These are phyloP conservation scores for Asterophora parasitica DNA, from an alignment of 768 basidiomycete species.

Conservation along the genomic window DNA sequence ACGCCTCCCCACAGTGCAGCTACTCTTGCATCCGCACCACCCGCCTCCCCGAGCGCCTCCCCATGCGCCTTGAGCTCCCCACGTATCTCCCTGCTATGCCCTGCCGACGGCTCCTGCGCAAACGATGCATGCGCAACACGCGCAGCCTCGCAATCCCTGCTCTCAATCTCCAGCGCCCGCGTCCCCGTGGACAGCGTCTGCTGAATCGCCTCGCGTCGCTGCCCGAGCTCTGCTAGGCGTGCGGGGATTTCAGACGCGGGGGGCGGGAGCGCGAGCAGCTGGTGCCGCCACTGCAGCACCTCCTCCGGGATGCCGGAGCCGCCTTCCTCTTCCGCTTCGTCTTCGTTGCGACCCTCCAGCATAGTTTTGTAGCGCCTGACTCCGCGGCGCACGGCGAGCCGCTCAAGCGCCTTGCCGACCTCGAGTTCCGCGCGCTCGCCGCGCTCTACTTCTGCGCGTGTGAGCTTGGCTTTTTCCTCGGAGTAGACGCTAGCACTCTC, in stretches of 20 bases:
- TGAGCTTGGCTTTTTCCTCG: conserved; percentile 95
- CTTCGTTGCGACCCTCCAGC: no score
- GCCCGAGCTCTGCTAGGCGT: conserved; percentile 34
- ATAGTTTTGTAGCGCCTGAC: no score
- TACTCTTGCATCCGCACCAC: conserved; percentile 30
- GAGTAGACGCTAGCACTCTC: conserved; percentile 96
- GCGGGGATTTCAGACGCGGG: no score
- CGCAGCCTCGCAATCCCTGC: conserved; percentile 82
- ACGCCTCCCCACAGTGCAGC: conserved; percentile 65
- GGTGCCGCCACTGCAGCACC: conserved; percentile 28
- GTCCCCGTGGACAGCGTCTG: conserved; percentile 58
- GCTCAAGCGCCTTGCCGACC: conserved; percentile 72
- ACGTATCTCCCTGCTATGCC: conserved; percentile 63
- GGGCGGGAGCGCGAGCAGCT: no score
- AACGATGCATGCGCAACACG: conserved; percentile 83
- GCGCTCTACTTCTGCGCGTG: conserved; percentile 83
- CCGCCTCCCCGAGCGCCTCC: conserved; percentile 72
- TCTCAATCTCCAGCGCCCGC: conserved; percentile 75
- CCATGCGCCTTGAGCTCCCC: conserved; percentile 77
- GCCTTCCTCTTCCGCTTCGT: conserved; percentile 9
- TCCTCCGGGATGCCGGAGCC: conserved; percentile 55
- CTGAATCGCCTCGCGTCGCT: conserved; percentile 53
- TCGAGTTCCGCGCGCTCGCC: conserved; percentile 83
- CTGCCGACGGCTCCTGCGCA: conserved; percentile 81
- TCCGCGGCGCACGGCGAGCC: conserved; percentile 51